These are phyloP conservation scores for Aureobasidium leucospermi DNA, from an alignment of 2,329 filamentous ascomycete species.

Conservation along the genomic window DNA sequence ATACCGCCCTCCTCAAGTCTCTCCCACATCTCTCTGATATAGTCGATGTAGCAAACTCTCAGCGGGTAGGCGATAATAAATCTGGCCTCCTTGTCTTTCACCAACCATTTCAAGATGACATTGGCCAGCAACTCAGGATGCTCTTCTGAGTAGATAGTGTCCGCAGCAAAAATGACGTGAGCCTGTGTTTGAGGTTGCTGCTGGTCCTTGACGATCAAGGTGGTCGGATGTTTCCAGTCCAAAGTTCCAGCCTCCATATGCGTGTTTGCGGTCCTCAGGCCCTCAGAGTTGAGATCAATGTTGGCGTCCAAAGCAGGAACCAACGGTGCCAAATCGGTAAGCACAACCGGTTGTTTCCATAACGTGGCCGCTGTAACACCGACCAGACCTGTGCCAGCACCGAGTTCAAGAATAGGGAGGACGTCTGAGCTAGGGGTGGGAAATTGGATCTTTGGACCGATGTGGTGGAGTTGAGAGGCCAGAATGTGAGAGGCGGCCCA, in stretches of 20 bases:
- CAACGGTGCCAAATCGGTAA: constrained; percentile 31
- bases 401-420: constrained; percentile 30
- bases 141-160: constrained; percentile 36
- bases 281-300: constrained; percentile 25
- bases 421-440: constrained; percentile 11
- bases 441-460: constrained; percentile 19
- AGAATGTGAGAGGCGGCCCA: constrained; percentile 34
- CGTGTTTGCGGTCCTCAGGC: constrained; percentile 14
- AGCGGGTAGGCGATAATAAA: constrained; percentile 34
- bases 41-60: constrained; percentile 36
- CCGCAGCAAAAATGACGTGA: constrained; percentile 33
- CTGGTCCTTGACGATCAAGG: constrained; percentile 15
- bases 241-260: constrained; percentile 25
- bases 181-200: not conserved
- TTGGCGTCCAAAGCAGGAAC: constrained; percentile 28
- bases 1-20: constrained; percentile 31
- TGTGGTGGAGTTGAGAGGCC: constrained; percentile 28
- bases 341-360: constrained; percentile 24
- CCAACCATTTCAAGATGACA: constrained; percentile 32
- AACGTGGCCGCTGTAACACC: constrained; percentile 29
- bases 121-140: constrained; percentile 33
- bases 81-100: constrained; percentile 23
- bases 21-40: constrained; percentile 36
- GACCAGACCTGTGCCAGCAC: constrained; percentile 33
- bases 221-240: constrained; percentile 31